phyloP scores from a whole-genome alignment of 2,329 filamentous ascomycete genomes.

The Volutella citrinella region DNA sequence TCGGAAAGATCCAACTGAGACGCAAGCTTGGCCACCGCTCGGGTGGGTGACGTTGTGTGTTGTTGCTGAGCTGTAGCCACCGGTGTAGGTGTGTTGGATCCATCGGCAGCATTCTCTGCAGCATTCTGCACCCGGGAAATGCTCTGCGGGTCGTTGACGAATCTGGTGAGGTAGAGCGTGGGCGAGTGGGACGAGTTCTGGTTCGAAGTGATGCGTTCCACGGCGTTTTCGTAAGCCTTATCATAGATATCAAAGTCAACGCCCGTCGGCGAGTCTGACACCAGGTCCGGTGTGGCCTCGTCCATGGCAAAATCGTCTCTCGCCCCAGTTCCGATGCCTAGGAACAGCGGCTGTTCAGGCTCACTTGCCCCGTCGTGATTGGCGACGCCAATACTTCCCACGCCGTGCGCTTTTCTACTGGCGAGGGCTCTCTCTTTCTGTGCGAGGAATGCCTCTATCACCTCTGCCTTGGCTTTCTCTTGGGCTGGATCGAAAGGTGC shows the following conservation, averaged over 20 bases:
- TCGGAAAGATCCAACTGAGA: slow-evolving; percentile 20
- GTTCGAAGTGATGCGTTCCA: slow-evolving; percentile 64
- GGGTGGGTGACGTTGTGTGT: slow-evolving; percentile 11
- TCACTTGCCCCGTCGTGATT: slow-evolving; percentile 34
- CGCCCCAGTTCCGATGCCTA: slow-evolving; percentile 72
- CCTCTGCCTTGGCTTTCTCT: slow-evolving; percentile 40
- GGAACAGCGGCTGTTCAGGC: slow-evolving; percentile 61
- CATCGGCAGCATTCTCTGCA: slow-evolving; percentile 23
- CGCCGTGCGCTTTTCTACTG: no score
- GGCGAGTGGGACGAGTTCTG: slow-evolving; percentile 37
- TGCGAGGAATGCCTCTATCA: slow-evolving; percentile 48
- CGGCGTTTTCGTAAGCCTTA: slow-evolving; percentile 72
- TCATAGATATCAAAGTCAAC: slow-evolving; percentile 89
- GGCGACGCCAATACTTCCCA: no score
- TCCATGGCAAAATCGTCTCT: slow-evolving; percentile 43
- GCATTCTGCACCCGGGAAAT: slow-evolving; percentile 33
- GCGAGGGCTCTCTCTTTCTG: slow-evolving; percentile 43
- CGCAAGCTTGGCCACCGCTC: slow-evolving; percentile 19
- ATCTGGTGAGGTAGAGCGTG: slow-evolving; percentile 47
- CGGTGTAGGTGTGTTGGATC: slow-evolving; percentile 1
- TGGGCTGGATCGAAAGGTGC: slow-evolving; percentile 21
- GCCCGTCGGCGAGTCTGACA: slow-evolving; percentile 81
- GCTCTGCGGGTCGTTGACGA: slow-evolving; percentile 43
- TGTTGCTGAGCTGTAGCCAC: slow-evolving; percentile 6
- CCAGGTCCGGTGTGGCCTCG: slow-evolving; percentile 44